Percentiles rank a stretch among this genome's conserved stretches.
These are phyloP conservation scores for Fusarium algeriense DNA, from an alignment of 2,329 filamentous ascomycete species.

Conservation along the genomic window DNA sequence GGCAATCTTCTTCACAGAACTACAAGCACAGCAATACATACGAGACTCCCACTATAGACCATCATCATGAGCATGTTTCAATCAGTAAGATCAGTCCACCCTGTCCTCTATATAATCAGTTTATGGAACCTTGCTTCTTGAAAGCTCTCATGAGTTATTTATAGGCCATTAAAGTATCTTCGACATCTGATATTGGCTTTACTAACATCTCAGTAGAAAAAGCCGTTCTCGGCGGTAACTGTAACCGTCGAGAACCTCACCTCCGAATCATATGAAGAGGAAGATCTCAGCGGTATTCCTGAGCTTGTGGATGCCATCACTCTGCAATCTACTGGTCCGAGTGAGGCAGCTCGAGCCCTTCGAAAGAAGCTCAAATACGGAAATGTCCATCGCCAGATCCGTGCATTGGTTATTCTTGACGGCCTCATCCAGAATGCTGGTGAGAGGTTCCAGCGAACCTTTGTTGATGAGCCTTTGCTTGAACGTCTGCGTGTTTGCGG, in stretches of 20 bases:
- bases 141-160: slow-evolving; percentile 33
- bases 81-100: slow-evolving; percentile 38
- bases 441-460: slow-evolving; percentile 84
- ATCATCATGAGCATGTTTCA: slow-evolving; percentile 47
- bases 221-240: slow-evolving; percentile 93
- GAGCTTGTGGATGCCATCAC: slow-evolving; percentile 95
- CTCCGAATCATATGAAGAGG: slow-evolving; percentile 88
- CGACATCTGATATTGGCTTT: neutral
- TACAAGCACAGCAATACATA: neutral
- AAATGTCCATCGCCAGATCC: slow-evolving; percentile 89
- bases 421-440: slow-evolving; percentile 96
- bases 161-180: neutral
- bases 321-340: slow-evolving; percentile 86
- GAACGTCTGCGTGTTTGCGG: slow-evolving; percentile 91
- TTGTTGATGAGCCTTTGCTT: slow-evolving; percentile 90
- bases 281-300: slow-evolving; percentile 91
- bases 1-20: neutral
- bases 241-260: slow-evolving; percentile 93
- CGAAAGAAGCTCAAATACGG: slow-evolving; percentile 99
- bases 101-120: neutral
- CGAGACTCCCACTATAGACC: neutral
- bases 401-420: slow-evolving; percentile 89
- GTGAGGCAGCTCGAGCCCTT: slow-evolving; percentile 90
- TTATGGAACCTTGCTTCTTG: neutral
- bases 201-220: slow-evolving; percentile 56